Percentiles rank a stretch among this genome's conserved stretches.
Conservation (phyloP, 2,329 filamentous ascomycete genomes). For the Calonectria hongkongensis region DNA sequence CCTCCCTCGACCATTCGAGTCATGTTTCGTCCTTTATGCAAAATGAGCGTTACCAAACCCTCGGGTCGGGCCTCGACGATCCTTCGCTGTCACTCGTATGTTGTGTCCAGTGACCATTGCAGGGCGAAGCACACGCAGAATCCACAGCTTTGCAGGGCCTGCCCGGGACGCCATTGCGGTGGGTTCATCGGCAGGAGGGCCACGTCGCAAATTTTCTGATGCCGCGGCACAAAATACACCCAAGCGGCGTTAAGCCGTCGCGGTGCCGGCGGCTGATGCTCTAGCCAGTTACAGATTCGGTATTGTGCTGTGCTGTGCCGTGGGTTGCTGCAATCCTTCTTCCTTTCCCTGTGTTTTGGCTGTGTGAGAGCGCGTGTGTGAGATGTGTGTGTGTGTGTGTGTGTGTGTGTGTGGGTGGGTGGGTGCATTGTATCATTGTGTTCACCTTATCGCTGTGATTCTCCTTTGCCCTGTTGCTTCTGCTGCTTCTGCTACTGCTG, state of each 20-base stretch:
- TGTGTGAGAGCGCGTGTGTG: neutral
- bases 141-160: conserved; percentile 34
- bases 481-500: too few relatives aligned
- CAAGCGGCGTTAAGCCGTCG: conserved; percentile 46
- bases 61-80: conserved; percentile 53
- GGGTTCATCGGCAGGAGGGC: conserved; percentile 34
- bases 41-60: conserved; percentile 56
- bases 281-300: conserved; percentile 36
- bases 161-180: conserved; percentile 34
- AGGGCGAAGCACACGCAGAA: conserved; percentile 27
- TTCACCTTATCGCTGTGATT: conserved; percentile 11
- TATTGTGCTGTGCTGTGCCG: conserved; percentile 38
- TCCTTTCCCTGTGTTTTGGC: neutral
- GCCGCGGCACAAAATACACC: conserved; percentile 11
- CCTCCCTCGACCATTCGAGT: conserved; percentile 38
- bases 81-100: conserved; percentile 50
- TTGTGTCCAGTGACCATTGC: conserved; percentile 47
- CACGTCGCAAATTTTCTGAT: conserved; percentile 28
- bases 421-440: conserved; percentile 9
- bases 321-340: conserved; percentile 37
- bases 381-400: neutral
- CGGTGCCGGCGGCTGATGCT: conserved; percentile 44
- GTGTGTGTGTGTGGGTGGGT: neutral
- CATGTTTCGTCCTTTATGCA: conserved; percentile 52
- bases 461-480: conserved; percentile 38